Percentiles rank a stretch among this genome's conserved stretches.
These are phyloP conservation scores for Musa schizocarpa DNA, from an alignment of 176 grass and related monocot genomes.

Conservation along the genomic window DNA sequence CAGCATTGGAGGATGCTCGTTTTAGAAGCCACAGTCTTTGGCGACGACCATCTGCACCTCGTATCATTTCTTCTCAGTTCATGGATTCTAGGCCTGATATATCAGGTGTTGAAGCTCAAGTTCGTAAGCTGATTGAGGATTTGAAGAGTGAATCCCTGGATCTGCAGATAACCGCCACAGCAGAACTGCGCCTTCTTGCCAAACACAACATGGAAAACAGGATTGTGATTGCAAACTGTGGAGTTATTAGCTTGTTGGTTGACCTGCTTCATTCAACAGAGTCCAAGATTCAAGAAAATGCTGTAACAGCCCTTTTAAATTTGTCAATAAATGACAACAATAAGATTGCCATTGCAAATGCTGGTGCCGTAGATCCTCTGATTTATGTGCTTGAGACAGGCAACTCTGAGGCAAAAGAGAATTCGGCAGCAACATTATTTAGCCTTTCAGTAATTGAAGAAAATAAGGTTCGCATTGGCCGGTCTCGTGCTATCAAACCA, in stretches of 20 bases:
- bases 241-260: slow-evolving; percentile 55
- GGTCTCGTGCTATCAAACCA: slow-evolving; percentile 60
- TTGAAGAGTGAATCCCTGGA: slow-evolving; percentile 52
- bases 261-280: slow-evolving; percentile 63
- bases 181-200: slow-evolving; percentile 53
- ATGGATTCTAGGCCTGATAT: slow-evolving; percentile 56
- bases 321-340: slow-evolving; percentile 81
- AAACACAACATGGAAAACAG: slow-evolving; percentile 66
- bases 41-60: slow-evolving; percentile 45
- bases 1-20: slow-evolving; percentile 31
- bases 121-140: slow-evolving; percentile 42
- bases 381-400: slow-evolving; percentile 63
- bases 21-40: slow-evolving; percentile 37
- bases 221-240: slow-evolving; percentile 43
- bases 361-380: slow-evolving; percentile 54
- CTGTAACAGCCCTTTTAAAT: slow-evolving; percentile 67
- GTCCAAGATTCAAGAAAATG: slow-evolving; percentile 51
- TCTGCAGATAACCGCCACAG: slow-evolving; percentile 33
- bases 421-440: slow-evolving; percentile 70
- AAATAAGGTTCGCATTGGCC: slow-evolving; percentile 61
- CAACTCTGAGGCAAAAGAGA: slow-evolving; percentile 75
- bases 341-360: slow-evolving; percentile 56
- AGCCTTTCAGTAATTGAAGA: slow-evolving; percentile 76
- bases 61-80: slow-evolving; percentile 47
- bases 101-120: slow-evolving; percentile 36